Conservation (phyloP, 768 basidiomycete genomes). For the Lactarius sanguifluus region DNA sequence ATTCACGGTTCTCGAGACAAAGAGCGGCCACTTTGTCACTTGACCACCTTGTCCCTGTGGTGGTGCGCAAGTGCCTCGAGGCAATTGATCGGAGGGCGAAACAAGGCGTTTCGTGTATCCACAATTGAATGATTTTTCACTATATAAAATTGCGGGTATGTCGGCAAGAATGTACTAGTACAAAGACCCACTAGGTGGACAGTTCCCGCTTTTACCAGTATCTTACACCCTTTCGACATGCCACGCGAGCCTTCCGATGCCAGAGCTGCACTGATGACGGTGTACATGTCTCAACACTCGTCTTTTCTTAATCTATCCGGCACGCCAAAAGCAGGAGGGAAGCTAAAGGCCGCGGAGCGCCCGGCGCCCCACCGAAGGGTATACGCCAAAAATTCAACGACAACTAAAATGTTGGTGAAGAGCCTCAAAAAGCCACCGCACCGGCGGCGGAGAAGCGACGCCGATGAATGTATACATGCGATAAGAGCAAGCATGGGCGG, state of each 20-base stretch:
- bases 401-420: conserved; percentile 13
- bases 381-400: conserved; percentile 16
- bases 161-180: conserved; percentile 5
- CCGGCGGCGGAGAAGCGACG: conserved; percentile 23
- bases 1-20: conserved; percentile 7
- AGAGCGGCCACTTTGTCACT: conserved; percentile 17
- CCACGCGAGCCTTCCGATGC: conserved; percentile 38
- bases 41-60: conserved; percentile 23
- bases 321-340: conserved; percentile 9
- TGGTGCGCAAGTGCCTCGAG: conserved; percentile 23
- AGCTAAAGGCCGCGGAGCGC: conserved; percentile 24
- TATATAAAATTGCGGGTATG: conserved; percentile 18
- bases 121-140: conserved; percentile 16
- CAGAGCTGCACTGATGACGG: conserved; percentile 36
- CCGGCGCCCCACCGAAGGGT: conserved; percentile 2
- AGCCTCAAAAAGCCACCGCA: conserved; percentile 15
- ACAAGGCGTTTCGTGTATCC: conserved; percentile 13
- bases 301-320: conserved; percentile 4
- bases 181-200: neutral
- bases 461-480: conserved; percentile 22
- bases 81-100: conserved; percentile 21
- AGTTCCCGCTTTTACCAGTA: neutral
- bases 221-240: conserved; percentile 26
- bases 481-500: conserved; percentile 8
- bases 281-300: conserved; percentile 34